These are phyloP conservation scores for Hirsutella rhossiliensis DNA, from an alignment of 2,329 filamentous ascomycete species.

Conservation along the genomic window DNA sequence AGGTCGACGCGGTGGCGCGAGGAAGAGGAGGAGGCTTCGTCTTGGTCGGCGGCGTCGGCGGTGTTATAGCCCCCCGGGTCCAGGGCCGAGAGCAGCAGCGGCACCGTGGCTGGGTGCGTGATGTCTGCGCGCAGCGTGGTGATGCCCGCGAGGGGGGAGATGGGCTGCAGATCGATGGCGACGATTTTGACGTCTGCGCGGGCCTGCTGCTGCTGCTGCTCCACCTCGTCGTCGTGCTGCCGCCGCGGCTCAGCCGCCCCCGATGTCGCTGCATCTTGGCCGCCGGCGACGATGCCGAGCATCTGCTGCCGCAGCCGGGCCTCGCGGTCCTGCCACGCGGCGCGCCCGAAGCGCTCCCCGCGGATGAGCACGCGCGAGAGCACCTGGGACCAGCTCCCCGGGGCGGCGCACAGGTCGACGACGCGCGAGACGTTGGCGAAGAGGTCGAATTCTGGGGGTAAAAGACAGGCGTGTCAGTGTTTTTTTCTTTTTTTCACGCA, in stretches of 20 bases:
- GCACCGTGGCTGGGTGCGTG: constrained; percentile 90
- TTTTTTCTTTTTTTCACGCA: no score
- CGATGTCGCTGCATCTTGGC: background rate
- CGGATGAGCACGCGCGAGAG: constrained; percentile 88
- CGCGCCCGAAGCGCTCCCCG: constrained; percentile 77
- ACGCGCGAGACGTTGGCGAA: constrained; percentile 85
- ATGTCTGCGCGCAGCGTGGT: constrained; percentile 90
- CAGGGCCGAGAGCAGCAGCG: constrained; percentile 72
- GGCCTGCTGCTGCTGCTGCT: constrained; percentile 5
- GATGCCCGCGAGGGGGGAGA: constrained; percentile 86
- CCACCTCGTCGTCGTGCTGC: constrained; percentile 1
- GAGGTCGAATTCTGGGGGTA: constrained; percentile 68
- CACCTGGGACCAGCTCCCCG: constrained; percentile 95
- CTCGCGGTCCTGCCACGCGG: constrained; percentile 79
- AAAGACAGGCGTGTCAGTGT: constrained; percentile 5
- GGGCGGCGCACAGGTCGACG: constrained; percentile 90
- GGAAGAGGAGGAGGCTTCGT: no score
- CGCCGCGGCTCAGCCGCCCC: constrained; percentile 6
- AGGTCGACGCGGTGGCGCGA: constrained; percentile 70
- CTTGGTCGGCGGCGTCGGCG: constrained; percentile 21
- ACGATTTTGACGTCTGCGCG: constrained; percentile 81
- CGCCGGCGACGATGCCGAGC: constrained; percentile 33
- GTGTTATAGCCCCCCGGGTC: constrained; percentile 49
- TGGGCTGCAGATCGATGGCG: constrained; percentile 89
- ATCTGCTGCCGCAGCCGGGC: constrained; percentile 51